Evolutionary conservation across 2,329 filamentous ascomycete genomes (phyloP).

Genomic region (Colletotrichum simmondsii): DNA sequence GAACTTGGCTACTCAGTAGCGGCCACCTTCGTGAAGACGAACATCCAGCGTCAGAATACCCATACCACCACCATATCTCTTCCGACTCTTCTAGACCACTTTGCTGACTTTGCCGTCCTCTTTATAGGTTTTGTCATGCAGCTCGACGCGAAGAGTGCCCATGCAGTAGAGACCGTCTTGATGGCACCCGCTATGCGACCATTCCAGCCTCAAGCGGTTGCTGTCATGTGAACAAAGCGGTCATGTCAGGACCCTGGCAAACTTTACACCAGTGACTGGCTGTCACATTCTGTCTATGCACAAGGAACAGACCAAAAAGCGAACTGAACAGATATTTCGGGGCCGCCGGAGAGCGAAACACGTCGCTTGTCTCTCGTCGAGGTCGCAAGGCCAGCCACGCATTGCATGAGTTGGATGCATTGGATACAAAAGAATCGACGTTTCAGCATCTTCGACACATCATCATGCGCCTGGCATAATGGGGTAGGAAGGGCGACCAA

Average conservation of each 20-base stretch:
- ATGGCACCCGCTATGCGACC: slow-evolving; percentile 12
- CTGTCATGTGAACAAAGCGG: slow-evolving; percentile 12
- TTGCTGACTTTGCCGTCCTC: background rate
- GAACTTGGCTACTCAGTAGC: slow-evolving; percentile 21
- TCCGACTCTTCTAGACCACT: background rate
- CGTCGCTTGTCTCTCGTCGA: background rate
- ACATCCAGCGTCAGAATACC: background rate
- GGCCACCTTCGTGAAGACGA: slow-evolving; percentile 16
- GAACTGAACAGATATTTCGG: background rate
- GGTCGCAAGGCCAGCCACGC: background rate
- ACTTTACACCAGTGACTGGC: background rate
- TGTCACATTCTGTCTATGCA: background rate
- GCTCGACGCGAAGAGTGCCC: slow-evolving; percentile 23
- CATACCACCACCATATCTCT: background rate
- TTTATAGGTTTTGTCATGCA: slow-evolving; percentile 21
- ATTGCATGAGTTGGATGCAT: background rate
- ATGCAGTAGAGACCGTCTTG: slow-evolving; percentile 18
- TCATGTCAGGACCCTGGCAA: background rate
- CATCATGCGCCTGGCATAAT: slow-evolving; percentile 4
- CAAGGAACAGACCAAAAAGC: background rate
- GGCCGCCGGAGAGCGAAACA: background rate
- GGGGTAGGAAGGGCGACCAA: background rate
- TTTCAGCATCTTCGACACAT: slow-evolving; percentile 3
- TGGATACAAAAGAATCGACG: background rate
- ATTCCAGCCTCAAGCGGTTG: slow-evolving; percentile 1